Conservation (phyloP, 345 rosid genomes). For the Gossypium longicalyx region DNA sequence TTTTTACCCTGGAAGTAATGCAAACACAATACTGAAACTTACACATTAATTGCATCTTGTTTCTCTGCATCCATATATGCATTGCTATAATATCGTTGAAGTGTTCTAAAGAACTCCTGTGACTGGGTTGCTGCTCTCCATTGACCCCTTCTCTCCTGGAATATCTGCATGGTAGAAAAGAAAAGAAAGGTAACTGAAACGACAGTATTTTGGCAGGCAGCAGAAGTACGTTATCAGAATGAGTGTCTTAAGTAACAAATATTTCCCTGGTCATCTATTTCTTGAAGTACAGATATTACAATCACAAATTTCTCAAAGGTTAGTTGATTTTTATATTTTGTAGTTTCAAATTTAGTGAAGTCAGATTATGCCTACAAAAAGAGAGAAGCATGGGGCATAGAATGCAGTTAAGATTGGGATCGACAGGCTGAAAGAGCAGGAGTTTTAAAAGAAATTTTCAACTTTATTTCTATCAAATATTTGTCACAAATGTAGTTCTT, state of each 20-base stretch:
- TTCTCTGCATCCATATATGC: constrained; percentile 94
- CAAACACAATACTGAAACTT: constrained; percentile 27
- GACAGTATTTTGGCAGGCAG: background rate
- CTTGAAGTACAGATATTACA: background rate
- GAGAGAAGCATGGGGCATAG: background rate
- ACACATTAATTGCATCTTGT: constrained; percentile 93
- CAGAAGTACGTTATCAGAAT: background rate
- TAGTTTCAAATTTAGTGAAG: background rate
- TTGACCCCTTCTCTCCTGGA: constrained; percentile 89
- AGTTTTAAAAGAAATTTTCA: background rate
- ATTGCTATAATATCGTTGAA: constrained; percentile 92
- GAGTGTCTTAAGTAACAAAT: constrained; percentile 4
- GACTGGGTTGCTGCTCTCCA: constrained; percentile 99
- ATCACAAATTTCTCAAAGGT: background rate
- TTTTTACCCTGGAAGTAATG: constrained; percentile 1
- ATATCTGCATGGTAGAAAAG: constrained; percentile 54
- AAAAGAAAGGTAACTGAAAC: constrained; percentile 11
- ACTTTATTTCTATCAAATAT: constrained; percentile 1
- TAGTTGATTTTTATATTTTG: background rate
- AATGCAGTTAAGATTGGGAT: background rate
- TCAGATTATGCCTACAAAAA: background rate
- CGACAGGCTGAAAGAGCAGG: background rate
- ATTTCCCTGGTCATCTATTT: background rate
- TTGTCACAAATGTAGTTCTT: background rate
- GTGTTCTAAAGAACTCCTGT: constrained; percentile 94